These are phyloP conservation scores for Pythium coloratum DNA, from an alignment of 352 stramenopile genomes.

Conservation along the genomic window DNA sequence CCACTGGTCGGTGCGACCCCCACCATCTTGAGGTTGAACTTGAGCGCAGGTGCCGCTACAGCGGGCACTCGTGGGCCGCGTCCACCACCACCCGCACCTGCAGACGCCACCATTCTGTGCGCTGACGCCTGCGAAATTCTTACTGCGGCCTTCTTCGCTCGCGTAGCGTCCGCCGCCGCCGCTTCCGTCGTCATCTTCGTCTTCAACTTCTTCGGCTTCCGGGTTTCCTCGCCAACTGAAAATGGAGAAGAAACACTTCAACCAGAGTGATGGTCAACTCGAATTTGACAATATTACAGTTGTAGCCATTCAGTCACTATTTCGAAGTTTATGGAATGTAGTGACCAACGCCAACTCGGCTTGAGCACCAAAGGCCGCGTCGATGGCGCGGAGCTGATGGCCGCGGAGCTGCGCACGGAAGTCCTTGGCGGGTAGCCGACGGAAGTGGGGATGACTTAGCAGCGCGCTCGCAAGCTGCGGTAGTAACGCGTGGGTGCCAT, in stretches of 20 bases:
- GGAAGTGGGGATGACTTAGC: conserved; percentile 32
- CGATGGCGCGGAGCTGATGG: conserved; percentile 44
- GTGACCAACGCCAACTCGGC: conserved; percentile 44
- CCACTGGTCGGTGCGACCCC: background rate
- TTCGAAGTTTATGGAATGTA: conserved; percentile 47
- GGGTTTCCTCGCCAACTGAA: conserved; percentile 3
- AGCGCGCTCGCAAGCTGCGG: conserved; percentile 29
- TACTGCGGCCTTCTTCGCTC: background rate
- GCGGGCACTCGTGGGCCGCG: background rate
- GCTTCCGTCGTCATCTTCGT: conserved; percentile 6
- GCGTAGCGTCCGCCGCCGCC: conserved; percentile 5
- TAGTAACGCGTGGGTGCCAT: background rate
- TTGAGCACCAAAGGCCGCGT: conserved; percentile 34
- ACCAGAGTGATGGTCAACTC: conserved; percentile 20
- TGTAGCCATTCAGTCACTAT: conserved; percentile 9
- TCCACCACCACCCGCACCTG: background rate
- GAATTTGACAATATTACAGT: background rate
- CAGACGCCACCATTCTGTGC: background rate
- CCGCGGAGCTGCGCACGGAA: conserved; percentile 57
- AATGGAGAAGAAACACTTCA: conserved; percentile 7
- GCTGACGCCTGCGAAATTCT: background rate
- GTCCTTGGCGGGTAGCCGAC: conserved; percentile 44
- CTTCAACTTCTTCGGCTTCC: background rate
- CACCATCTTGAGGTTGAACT: conserved; percentile 17
- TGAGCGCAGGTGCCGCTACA: background rate